Conservation (phyloP, 148 eudicot genomes). For the Rhododendron williamsianum region DNA sequence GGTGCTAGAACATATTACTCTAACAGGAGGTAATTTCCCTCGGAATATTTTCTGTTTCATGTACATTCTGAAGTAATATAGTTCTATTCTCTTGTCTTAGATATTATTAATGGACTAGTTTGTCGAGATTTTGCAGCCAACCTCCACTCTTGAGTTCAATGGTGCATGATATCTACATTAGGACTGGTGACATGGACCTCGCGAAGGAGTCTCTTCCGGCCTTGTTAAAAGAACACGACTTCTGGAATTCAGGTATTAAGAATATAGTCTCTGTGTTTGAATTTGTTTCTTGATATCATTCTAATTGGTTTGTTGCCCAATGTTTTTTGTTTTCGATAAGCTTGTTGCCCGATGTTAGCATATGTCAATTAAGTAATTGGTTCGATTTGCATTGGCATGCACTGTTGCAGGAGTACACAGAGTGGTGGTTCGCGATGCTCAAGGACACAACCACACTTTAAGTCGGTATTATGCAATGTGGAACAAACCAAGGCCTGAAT, state of each 20-base stretch:
- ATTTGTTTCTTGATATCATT: neutral
- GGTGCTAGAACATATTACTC: conserved; percentile 93
- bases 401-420: conserved; percentile 61
- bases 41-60: neutral
- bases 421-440: conserved; percentile 57
- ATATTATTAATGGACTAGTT: conserved; percentile 3
- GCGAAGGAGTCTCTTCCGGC: conserved; percentile 62
- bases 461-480: conserved; percentile 93
- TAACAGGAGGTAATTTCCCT: conserved; percentile 56
- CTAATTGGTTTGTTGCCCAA: neutral
- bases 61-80: neutral
- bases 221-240: conserved; percentile 60
- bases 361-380: neutral
- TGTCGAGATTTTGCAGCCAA: conserved; percentile 43
- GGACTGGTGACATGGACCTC: conserved; percentile 53
- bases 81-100: neutral
- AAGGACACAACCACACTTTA: conserved; percentile 48
- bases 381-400: neutral
- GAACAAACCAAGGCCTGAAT: conserved; percentile 94
- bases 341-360: neutral
- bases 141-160: conserved; percentile 88
- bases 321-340: too few species aligned
- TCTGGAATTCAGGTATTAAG: conserved; percentile 74
- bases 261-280: neutral
- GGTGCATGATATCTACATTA: conserved; percentile 59